Evolutionary conservation across 108 stramenopile species (phyloP).

Genomic region (Pseudonitzschia delicatissima): DNA sequence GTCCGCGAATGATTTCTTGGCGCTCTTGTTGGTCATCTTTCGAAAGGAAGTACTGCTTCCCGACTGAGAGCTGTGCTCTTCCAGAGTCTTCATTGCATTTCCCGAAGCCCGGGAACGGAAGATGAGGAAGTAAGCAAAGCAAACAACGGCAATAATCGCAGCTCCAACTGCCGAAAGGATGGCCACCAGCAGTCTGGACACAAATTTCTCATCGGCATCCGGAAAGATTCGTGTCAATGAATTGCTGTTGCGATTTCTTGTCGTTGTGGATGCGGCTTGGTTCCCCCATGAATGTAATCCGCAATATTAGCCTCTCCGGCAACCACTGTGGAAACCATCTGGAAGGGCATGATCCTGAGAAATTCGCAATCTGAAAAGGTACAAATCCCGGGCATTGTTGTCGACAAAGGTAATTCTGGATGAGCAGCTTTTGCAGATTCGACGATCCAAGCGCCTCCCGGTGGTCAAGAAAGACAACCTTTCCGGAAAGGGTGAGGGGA

Average conservation of each 20-base stretch:
- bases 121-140: conserved; percentile 15
- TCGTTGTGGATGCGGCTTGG: background rate
- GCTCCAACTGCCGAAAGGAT: conserved; percentile 11
- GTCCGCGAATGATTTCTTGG: background rate
- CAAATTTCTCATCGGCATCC: background rate
- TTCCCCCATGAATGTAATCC: background rate
- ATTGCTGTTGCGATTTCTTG: background rate
- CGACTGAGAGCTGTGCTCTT: conserved; percentile 1
- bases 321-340: background rate
- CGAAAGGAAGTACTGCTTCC: background rate
- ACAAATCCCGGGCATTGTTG: conserved; percentile 21
- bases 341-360: conserved; percentile 11
- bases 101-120: conserved; percentile 9
- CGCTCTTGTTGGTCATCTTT: background rate
- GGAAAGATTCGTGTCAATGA: background rate
- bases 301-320: background rate
- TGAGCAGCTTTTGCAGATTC: background rate
- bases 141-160: conserved; percentile 12
- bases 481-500: background rate
- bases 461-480: background rate
- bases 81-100: background rate
- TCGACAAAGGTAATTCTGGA: conserved; percentile 18
- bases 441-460: background rate
- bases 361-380: conserved; percentile 16
- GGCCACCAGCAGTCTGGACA: conserved; percentile 14